These are phyloP conservation scores for Penicillium coffeae DNA, from an alignment of 495 filamentous ascomycete species.

Conservation along the genomic window DNA sequence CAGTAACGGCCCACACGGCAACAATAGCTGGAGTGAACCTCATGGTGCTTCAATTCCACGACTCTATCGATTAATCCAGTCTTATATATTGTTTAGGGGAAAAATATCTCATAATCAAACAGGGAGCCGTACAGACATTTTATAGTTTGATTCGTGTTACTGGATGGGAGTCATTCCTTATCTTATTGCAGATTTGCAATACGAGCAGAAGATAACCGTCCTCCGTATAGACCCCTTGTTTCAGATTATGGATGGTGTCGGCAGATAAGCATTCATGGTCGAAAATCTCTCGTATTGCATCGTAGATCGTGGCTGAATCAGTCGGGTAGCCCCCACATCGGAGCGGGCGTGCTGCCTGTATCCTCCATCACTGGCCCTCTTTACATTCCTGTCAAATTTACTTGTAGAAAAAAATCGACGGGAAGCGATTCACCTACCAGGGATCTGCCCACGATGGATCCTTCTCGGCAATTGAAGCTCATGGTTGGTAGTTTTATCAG, in stretches of 20 bases:
- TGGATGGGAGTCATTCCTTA: background rate
- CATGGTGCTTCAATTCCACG: background rate
- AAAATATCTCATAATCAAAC: too few species aligned
- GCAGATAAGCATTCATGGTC: background rate
- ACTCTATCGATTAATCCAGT: too few species aligned
- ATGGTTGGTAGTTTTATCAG: background rate
- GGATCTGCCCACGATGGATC: too few species aligned
- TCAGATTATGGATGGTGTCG: background rate
- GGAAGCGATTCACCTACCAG: too few species aligned
- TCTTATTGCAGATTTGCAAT: background rate
- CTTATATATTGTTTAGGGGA: too few species aligned
- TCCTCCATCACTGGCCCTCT: background rate
- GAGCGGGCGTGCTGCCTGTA: background rate
- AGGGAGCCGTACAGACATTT: background rate
- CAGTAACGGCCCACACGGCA: background rate
- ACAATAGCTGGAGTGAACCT: background rate
- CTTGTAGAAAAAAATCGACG: too few species aligned
- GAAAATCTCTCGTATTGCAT: background rate
- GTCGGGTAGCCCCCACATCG: background rate
- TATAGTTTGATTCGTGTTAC: background rate
- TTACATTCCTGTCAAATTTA: too few species aligned
- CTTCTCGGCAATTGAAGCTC: background rate
- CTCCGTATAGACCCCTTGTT: background rate
- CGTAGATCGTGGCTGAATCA: background rate
- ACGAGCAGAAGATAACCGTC: background rate